A percentile compares a stretch with the other conserved stretches of the same genome.
phyloP scores from a whole-genome alignment of 257 asterid genomes.

The Linaria vulgaris region DNA sequence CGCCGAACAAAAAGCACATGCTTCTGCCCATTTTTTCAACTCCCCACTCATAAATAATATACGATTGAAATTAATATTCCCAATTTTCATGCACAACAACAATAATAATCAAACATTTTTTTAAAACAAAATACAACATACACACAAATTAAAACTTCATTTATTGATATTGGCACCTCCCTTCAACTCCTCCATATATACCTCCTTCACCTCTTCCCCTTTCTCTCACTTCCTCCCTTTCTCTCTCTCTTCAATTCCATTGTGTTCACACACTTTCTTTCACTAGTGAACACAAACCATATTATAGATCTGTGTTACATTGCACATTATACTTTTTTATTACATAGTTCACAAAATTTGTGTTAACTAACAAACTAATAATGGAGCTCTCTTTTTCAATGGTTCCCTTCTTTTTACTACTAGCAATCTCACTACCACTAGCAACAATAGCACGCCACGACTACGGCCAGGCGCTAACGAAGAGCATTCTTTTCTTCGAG shows the following conservation, averaged over 20 bases:
- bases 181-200: conserved; percentile 66
- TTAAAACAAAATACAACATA: neutral
- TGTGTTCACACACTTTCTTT: conserved; percentile 22
- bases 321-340: too few species aligned
- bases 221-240: conserved; percentile 27
- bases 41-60: conserved; percentile 37
- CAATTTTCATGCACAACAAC: neutral
- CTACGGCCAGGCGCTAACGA: conserved; percentile 75
- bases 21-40: conserved; percentile 36
- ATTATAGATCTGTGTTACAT: too few species aligned
- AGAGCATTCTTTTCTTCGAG: conserved; percentile 87
- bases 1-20: conserved; percentile 86
- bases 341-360: too few species aligned
- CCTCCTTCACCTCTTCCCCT: conserved; percentile 32
- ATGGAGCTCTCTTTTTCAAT: conserved; percentile 50
- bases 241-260: conserved; percentile 24
- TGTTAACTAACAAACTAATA: too few species aligned
- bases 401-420: conserved; percentile 53
- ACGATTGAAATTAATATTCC: neutral
- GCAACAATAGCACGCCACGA: conserved; percentile 72
- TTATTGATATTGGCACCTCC: conserved; percentile 43
- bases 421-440: conserved; percentile 43
- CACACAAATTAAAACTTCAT: conserved; percentile 37
- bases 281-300: conserved; percentile 31
- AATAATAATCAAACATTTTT: neutral